Evolutionary conservation across 176 grass and related monocot species (phyloP).

Genomic region (Avena insularis): DNA sequence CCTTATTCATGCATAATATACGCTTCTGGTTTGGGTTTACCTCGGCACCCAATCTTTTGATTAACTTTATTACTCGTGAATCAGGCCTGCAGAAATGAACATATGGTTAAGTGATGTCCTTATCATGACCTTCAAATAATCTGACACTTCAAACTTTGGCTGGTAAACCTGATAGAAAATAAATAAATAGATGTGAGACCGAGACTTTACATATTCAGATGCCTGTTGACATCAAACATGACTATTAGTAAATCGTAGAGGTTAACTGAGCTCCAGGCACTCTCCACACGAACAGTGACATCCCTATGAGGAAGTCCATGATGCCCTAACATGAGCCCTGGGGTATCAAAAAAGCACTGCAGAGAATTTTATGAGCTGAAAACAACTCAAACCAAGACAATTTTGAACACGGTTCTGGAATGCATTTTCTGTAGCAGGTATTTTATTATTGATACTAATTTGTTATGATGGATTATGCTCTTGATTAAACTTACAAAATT

Average conservation of each 20-base stretch:
- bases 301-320: constrained; percentile 85
- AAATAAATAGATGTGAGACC: constrained; percentile 20
- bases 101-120: constrained; percentile 34
- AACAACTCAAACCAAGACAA: constrained; percentile 27
- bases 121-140: constrained; percentile 18
- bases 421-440: not conserved
- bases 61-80: constrained; percentile 78
- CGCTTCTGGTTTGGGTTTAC: constrained; percentile 78
- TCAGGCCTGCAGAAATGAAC: constrained; percentile 71
- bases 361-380: constrained; percentile 47
- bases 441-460: not conserved
- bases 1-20: constrained; percentile 98
- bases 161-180: constrained; percentile 5
- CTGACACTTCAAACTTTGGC: not conserved
- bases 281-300: constrained; percentile 89
- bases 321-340: constrained; percentile 90
- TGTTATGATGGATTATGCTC: not conserved
- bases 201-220: constrained; percentile 78
- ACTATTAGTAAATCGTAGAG: constrained; percentile 93
- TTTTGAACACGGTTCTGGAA: not conserved
- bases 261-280: constrained; percentile 90
- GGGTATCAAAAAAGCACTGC: constrained; percentile 98
- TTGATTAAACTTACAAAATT: not conserved
- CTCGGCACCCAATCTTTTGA: constrained; percentile 77
- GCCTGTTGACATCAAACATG: constrained; percentile 89